phyloP scores from a whole-genome alignment of 257 asterid species.

The Solanum peruvianum region DNA sequence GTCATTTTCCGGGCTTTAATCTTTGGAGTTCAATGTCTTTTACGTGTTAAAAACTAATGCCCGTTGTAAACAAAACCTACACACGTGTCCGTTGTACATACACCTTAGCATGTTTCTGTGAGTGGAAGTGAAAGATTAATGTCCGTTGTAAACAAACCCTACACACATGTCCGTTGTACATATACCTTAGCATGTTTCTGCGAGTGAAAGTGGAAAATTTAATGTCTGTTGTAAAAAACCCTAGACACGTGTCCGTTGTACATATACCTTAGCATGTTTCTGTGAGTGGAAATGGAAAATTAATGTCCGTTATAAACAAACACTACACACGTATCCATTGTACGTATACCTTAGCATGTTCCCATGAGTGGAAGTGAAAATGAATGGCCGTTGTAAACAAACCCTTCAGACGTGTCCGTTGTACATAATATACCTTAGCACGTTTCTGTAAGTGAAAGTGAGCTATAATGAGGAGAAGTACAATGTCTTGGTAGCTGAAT shows the following conservation, averaged over 20 bases:
- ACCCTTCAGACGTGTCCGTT: too few relatives aligned
- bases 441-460: neutral
- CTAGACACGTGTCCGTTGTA: neutral
- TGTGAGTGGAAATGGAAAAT: neutral
- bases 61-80: neutral
- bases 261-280: neutral
- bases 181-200: neutral
- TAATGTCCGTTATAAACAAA: too few relatives aligned
- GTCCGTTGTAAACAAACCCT: neutral
- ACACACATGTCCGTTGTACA: neutral
- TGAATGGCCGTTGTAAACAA: neutral
- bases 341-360: neutral
- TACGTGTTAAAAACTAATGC: neutral
- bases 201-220: neutral
- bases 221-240: neutral
- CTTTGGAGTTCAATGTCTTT: neutral
- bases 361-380: neutral
- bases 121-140: neutral
- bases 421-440: neutral
- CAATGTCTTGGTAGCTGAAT: neutral
- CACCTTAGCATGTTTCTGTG: neutral
- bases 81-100: neutral
- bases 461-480: neutral
- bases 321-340: neutral
- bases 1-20: neutral